Conservation (phyloP, 805 yeast genomes). For the Kazachstania martiniae region DNA sequence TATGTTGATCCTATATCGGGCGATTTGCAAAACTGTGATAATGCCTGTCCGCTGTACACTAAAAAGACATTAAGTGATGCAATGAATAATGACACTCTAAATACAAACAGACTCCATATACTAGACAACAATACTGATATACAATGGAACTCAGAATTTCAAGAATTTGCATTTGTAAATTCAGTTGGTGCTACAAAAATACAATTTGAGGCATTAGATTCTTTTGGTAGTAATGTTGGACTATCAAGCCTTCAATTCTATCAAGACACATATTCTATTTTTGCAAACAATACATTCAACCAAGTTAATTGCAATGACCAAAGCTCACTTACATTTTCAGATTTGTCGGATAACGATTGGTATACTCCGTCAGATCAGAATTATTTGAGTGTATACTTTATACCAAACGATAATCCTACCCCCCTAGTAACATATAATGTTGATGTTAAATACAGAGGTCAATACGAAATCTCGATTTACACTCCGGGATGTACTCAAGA, state of each 20-base stretch:
- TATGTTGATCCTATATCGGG: slow-evolving; percentile 68
- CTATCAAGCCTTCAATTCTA: slow-evolving; percentile 64
- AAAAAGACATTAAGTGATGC: slow-evolving; percentile 26
- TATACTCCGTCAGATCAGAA: slow-evolving; percentile 19
- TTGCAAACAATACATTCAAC: slow-evolving; percentile 67
- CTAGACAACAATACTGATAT: slow-evolving; percentile 30
- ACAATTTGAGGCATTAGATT: slow-evolving; percentile 51
- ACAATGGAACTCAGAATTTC: slow-evolving; percentile 37
- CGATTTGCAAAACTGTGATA: slow-evolving; percentile 58
- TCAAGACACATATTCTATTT: slow-evolving; percentile 44
- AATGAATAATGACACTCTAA: slow-evolving; percentile 19
- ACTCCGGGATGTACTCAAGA: slow-evolving; percentile 83
- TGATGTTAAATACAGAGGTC: slow-evolving; percentile 45
- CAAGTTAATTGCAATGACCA: slow-evolving; percentile 44
- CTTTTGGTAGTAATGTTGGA: slow-evolving; percentile 61
- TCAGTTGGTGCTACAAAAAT: slow-evolving; percentile 48
- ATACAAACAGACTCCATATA: slow-evolving; percentile 13
- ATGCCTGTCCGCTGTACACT: slow-evolving; percentile 69
- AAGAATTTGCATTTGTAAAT: slow-evolving; percentile 77
- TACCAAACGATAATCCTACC: slow-evolving; percentile 22
- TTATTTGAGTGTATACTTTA: slow-evolving; percentile 25
- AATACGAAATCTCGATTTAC: slow-evolving; percentile 57
- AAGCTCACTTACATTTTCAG: slow-evolving; percentile 16
- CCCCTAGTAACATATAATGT: slow-evolving; percentile 33
- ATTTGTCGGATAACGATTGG: slow-evolving; percentile 24